Base-by-base conservation (phyloP, 2,329 filamentous ascomycete genomes). In the Colletotrichum cereale region DNA sequence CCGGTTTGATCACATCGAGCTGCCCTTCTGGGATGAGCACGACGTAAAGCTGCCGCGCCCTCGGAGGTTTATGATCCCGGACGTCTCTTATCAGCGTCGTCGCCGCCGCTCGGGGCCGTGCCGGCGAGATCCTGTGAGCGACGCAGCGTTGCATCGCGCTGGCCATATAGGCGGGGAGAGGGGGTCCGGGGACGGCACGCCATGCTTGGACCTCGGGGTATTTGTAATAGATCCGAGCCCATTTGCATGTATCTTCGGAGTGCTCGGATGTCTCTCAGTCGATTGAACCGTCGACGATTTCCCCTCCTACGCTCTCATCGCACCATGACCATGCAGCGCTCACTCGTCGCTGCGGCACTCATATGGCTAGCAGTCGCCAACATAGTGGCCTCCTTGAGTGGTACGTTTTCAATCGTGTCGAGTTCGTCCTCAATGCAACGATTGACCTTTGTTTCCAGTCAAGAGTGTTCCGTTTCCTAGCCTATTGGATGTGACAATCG, bases 401-500 rank as follows among this genome's bases (percentile, higher is more conserved):
- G 70, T 72, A 52, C 3, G 70, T 66, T 18, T 18, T 18, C 47
- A 24, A 5, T 7, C 11, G 36, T 14, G 16, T 44, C 24, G 16
- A 26, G 5, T 16, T 18, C 42, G 16, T 29, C 14, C 11, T 16
- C 21, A 12, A 36, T 38, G 24, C 48, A 38, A 26, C 16, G 56
- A 55, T 48, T 72, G 24, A 66, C 34, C 34, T 31, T 52, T 16
- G 4, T 10, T 18, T 2, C 4, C 36, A 71, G 70, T 72, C 18
- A 71, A 66, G 56, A 42, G 61, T 18, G 14, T 50, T 24, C 55
- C 73, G 3, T 78, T 82, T n/a, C 82, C 80, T 1, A 73, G 76
- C 7, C 77, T 83, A 18, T 74, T 79, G 26, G 75, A 80, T 21
- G 79, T 77, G 3, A 80, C 78, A 2, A 71, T 83, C 0, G 78